A percentile compares a stretch with the other conserved stretches of the same genome.
Evolutionary conservation across 164 flowering plant genomes (phyloP).

Genomic region (Malania oleifera): DNA sequence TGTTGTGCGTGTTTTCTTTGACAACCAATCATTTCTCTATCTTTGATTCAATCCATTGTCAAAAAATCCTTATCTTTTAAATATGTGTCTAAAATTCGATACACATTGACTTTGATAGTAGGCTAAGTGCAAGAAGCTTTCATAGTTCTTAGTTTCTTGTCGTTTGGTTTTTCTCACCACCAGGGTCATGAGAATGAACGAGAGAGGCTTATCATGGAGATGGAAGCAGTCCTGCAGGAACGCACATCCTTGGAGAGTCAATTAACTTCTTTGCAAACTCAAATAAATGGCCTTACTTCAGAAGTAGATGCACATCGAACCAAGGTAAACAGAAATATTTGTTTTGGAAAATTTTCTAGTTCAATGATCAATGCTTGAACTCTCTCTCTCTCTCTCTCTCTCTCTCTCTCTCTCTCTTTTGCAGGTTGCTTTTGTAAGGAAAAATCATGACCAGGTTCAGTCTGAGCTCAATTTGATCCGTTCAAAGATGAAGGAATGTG

Average conservation of each 20-base stretch:
- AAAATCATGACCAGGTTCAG: slow-evolving; percentile 52
- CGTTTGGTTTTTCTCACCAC: slow-evolving; percentile 11
- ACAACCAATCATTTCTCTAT: too few relatives aligned
- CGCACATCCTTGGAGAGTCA: slow-evolving; percentile 62
- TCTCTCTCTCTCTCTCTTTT: slow-evolving; percentile 10
- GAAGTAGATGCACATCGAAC: slow-evolving; percentile 54
- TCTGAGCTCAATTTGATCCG: slow-evolving; percentile 55
- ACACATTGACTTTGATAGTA: not conserved
- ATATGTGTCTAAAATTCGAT: too few relatives aligned
- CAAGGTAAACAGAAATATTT: slow-evolving; percentile 42
- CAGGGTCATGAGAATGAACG: slow-evolving; percentile 82
- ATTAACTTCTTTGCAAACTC: slow-evolving; percentile 40
- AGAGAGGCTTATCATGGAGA: slow-evolving; percentile 87
- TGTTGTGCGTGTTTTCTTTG: too few relatives aligned
- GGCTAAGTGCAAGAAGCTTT: not conserved
- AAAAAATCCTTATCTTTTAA: too few relatives aligned
- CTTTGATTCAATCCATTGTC: too few relatives aligned
- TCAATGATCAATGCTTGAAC: too few relatives aligned
- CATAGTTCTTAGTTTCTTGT: not conserved
- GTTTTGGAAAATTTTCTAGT: not conserved
- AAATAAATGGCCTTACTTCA: slow-evolving; percentile 41
- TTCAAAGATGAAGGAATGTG: slow-evolving; percentile 82
- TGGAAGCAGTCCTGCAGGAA: slow-evolving; percentile 77
- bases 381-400: too few relatives aligned
- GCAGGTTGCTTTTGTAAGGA: slow-evolving; percentile 56